Base-by-base conservation (phyloP, 2,329 filamentous ascomycete species). In the Curvularia hawaiiensis region DNA sequence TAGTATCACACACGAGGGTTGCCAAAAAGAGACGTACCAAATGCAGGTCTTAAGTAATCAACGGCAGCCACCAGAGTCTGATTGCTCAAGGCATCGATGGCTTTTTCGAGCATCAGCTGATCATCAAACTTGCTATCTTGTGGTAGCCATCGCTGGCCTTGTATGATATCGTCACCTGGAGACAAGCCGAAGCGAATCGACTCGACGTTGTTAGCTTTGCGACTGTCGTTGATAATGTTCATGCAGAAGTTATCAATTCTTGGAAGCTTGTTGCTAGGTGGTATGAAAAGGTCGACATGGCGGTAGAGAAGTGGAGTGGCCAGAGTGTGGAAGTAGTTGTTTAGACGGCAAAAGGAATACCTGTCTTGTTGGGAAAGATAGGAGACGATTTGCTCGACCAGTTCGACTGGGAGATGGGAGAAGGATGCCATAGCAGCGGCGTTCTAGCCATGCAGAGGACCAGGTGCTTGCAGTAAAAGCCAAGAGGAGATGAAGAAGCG, bases 231-330 rank as follows among this genome's bases (percentile, higher is more conserved):
- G 10, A 68, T 52, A 18, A 72, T 58, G 28, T 62, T 66, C 30
- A 69, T 59, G 54, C 67, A 70, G 41, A 72, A 67, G 14, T 44
- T 47, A 43, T 72, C 68, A 39, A 72, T 67, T 20, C 64, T 65
- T 16, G 68, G 68, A n/a, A 68, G 33, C 22, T 40, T 60, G 31
- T 62, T 49, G 24, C 57, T 60, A 1, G 62, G 47, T 4, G 50
- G 56, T 28, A 70, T 63, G 14, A 61, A 59, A 3, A 72, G 58
- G 52, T 71, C 62, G 20, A 71, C 58, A 50, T 71, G 56, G 4
- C 63, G 61, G 41, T 72, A 72, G 2, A 73, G 49, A 20, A 64
- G 60, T 2, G 68, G 61, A 10, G 55, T 49, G 16, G 52, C 58
- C 16, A 70, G 40, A n/a, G 38, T 47, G 31, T 59, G 56, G 0